Base-by-base conservation (phyloP, 2,329 filamentous ascomycete species). In the Trichoderma sp. region DNA sequence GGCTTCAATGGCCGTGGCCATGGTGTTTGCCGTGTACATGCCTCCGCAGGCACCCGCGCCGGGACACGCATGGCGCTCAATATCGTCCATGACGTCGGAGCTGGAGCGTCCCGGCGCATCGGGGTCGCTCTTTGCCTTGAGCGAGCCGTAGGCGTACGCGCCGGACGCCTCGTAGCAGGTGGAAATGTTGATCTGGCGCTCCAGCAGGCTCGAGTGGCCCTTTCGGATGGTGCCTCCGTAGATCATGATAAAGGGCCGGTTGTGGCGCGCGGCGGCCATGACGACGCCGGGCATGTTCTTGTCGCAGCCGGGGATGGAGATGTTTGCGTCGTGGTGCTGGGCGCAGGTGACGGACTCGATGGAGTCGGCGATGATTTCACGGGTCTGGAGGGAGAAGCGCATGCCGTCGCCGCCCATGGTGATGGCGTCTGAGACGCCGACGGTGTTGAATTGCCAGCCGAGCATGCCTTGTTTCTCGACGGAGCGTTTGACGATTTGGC, bases 231-330 rank as follows among this genome's bases (percentile, higher is more conserved):
- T 92, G 49, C 95, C 95, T 62, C 95, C 95, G 78, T 97, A 98
- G 70, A 98, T 91, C 94, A 97, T 97, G 77, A 97, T 84, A 59
- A 93, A 96, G 4, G 95, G 95, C 11, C 95, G 88, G 81, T 97
- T 97, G 81, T 96, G 93, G 69, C 95, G 88, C 16, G 92, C 93
- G 76, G 96, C 94, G 0, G 92, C 94, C 90, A 97, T 97, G 72
- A 96, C 85, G 19, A 92, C 91, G 72, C 94, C 94, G 0, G 94
- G 94, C 95, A 97, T 97, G 80, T 97, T 97, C 87, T 97, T 97
- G 83, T 97, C 94, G 79, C 94, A 97, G 13, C 94, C 94, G 0
- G 95, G 94, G 74, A 97, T 95, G 35, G 92, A 90, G 78, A 97
- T 94, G 79, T 94, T 96, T 70, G 94, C 95, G 78, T 97, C 95